Conservation (phyloP, 768 basidiomycete genomes). For the Pisolithus microcarpus region DNA sequence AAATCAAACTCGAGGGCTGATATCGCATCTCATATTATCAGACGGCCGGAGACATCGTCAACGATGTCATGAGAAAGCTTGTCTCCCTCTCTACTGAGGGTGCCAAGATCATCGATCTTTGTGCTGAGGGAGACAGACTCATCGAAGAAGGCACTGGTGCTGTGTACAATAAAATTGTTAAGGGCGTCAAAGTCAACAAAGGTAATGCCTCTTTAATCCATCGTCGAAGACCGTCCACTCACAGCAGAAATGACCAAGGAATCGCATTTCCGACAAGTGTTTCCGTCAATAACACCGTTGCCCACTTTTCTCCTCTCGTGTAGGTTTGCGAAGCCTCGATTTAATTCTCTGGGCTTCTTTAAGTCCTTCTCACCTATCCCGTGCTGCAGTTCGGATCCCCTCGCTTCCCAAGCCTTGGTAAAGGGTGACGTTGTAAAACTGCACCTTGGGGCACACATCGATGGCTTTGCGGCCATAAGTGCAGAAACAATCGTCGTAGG, state of each 20-base stretch:
- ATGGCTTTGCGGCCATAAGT: constrained; percentile 89
- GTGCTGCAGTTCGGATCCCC: constrained; percentile 58
- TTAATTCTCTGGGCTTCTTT: neutral
- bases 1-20: constrained; percentile 14
- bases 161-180: constrained; percentile 86
- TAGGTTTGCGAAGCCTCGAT: constrained; percentile 35
- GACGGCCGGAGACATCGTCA: constrained; percentile 89
- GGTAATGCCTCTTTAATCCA: constrained; percentile 40
- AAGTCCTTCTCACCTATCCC: constrained; percentile 1
- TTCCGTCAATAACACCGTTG: constrained; percentile 92
- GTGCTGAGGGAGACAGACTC: constrained; percentile 88
- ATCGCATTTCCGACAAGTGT: constrained; percentile 90
- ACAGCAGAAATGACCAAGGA: constrained; percentile 38
- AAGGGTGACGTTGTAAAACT: constrained; percentile 94
- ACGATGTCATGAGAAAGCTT: constrained; percentile 79
- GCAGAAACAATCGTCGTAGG: constrained; percentile 93
- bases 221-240: neutral
- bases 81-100: constrained; percentile 71
- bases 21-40: constrained; percentile 25
- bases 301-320: constrained; percentile 94
- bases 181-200: constrained; percentile 82
- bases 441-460: constrained; percentile 95
- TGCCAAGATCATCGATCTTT: constrained; percentile 84
- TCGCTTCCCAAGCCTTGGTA: constrained; percentile 58
- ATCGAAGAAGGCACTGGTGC: constrained; percentile 77